Conservation (phyloP, 108 stramenopile genomes). For the Pseudonitzschia delicatissima region DNA sequence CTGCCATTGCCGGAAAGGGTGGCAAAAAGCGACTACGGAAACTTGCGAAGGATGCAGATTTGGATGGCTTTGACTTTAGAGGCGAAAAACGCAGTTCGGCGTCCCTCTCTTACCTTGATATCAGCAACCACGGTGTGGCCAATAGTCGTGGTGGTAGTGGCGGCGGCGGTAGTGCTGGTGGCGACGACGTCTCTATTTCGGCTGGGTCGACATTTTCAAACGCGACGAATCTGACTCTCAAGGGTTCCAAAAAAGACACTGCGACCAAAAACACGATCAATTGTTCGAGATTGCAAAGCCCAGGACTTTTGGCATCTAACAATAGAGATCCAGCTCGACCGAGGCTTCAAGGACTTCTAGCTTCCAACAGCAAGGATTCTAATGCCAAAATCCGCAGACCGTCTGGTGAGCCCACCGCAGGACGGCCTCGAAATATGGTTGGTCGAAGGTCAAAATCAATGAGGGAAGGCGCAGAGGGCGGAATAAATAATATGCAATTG, state of each 20-base stretch:
- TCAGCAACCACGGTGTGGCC: background rate
- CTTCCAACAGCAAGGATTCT: conserved; percentile 16
- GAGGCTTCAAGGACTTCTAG: background rate
- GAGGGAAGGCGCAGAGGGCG: background rate
- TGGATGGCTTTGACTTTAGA: conserved; percentile 50
- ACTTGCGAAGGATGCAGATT: conserved; percentile 35
- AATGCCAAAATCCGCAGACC: background rate
- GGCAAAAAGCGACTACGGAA: conserved; percentile 30
- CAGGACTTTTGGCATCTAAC: background rate
- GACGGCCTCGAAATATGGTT: background rate
- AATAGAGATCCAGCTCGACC: no score
- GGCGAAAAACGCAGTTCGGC: conserved; percentile 18
- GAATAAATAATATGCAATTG: no score
- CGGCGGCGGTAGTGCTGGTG: background rate
- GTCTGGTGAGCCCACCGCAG: background rate
- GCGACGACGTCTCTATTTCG: conserved; percentile 11
- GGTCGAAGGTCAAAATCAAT: background rate
- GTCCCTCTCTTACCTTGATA: no score
- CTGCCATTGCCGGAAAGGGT: conserved; percentile 18
- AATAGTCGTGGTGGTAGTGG: background rate
- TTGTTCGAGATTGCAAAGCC: background rate
- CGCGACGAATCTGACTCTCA: conserved; percentile 6
- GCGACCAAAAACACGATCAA: background rate
- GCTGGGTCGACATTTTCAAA: conserved; percentile 1
- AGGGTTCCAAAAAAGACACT: conserved; percentile 15